These are phyloP conservation scores for Quercus lobata DNA, from an alignment of 331 rosid species.

Conservation along the genomic window DNA sequence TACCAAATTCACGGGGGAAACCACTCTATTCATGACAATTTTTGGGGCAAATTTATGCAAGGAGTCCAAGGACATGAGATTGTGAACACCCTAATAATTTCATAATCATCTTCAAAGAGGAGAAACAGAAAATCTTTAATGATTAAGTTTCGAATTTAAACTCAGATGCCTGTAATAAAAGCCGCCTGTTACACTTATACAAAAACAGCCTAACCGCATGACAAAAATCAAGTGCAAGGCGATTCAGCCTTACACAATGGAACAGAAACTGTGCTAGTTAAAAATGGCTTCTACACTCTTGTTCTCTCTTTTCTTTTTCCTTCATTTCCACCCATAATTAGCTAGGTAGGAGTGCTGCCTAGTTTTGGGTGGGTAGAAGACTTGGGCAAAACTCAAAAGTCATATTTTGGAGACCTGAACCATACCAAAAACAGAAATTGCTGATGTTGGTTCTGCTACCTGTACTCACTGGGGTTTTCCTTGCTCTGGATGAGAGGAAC, in stretches of 20 bases:
- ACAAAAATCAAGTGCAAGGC: constrained; percentile 1
- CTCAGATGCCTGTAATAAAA: not conserved
- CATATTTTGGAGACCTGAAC: not conserved
- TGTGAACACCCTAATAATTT: not conserved
- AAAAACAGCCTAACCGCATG: not conserved
- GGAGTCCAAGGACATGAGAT: not conserved
- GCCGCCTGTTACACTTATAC: not conserved
- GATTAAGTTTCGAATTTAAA: not conserved
- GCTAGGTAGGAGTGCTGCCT: not conserved
- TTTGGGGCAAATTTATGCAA: not conserved
- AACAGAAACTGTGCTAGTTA: not conserved
- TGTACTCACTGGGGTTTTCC: constrained; percentile 57
- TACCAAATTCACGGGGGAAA: too few relatives aligned
- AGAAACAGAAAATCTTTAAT: not conserved
- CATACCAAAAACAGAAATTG: not conserved
- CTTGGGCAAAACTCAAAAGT: not conserved
- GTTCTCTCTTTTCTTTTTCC: not conserved
- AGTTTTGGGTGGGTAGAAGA: not conserved
- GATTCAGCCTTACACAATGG: not conserved
- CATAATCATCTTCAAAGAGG: not conserved
- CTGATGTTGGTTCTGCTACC: constrained; percentile 10
- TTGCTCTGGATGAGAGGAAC: constrained; percentile 81
- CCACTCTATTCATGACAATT: not conserved
- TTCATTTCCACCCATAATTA: not conserved
- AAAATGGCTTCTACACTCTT: not conserved